Evolutionary conservation across 495 filamentous ascomycete species (phyloP), one percentile per base, ranked within the genome.

Genomic region (Massariosphaeria phaeospora): DNA sequence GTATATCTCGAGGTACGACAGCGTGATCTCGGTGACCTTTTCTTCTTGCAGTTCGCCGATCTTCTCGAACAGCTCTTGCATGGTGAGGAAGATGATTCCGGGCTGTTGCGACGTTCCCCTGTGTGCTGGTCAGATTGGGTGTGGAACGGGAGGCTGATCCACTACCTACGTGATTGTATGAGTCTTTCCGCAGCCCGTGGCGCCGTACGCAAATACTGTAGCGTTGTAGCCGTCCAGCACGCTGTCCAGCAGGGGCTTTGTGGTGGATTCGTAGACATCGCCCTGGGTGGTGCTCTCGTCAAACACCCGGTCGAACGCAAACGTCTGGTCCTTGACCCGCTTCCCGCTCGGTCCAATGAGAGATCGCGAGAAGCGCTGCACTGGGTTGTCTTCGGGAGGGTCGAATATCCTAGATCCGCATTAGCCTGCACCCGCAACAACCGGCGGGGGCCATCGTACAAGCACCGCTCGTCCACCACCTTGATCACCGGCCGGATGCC

Each of bases 1-100:
- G 75, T 99, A 99, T 40, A 99, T 99, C 67, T 99, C 93, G 13
- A 99, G 79, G 68, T 97, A 99, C 0, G 91, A 96, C 10, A 99
- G 82, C 0, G 90, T 89, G 29, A 99, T 70, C 63, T 96, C 90
- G 15, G 89, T 91, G 13, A 83, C 75, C 66, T 97, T 97, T 52
- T 96, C 90, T 44, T 81, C 79, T 33, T 81, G 83, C 33, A 86
- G 72, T 33, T 96, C 94, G n/a, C 78, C 72, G 55, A 99, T 96
- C 63, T 88, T 84, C 70, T 97, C 91, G 64, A 96, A 99, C 2
- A 99, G 75, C 68, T 99, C 93, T 67, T 96, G 91, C 89, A 96
- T 97, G 0, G 93, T 97, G 47, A 99, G 71, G 70, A 97, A 99
- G 66, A 99, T 99, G 52, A 99, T 96, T 36, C 93, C 93, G 3